Evolutionary conservation across 768 basidiomycete species (phyloP).

Genomic region (Hortiboletus campestris): DNA sequence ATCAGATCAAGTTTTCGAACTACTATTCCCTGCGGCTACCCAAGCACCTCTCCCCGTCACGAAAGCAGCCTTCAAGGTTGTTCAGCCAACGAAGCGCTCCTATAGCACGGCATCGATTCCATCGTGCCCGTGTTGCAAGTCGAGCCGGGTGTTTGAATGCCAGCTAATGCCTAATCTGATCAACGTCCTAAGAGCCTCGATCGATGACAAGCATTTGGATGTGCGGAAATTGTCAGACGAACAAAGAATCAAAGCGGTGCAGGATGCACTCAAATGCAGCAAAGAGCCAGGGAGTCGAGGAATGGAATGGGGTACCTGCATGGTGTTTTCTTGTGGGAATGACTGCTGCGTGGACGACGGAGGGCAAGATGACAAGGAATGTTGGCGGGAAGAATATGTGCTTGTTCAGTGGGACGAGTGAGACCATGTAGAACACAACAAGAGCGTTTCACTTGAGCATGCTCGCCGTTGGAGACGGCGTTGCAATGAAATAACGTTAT

Average conservation of each 20-base stretch:
- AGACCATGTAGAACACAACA: slow-evolving; percentile 9
- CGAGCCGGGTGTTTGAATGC: slow-evolving; percentile 79
- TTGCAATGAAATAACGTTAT: slow-evolving; percentile 23
- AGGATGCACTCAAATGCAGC: slow-evolving; percentile 49
- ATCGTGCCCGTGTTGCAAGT: slow-evolving; percentile 64
- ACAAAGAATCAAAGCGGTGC: slow-evolving; percentile 63
- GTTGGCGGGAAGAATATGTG: slow-evolving; percentile 76
- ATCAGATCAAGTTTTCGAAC: slow-evolving; percentile 68
- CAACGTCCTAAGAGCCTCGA: slow-evolving; percentile 54
- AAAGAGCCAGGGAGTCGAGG: slow-evolving; percentile 48
- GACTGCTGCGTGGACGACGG: slow-evolving; percentile 64
- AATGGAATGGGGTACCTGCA: slow-evolving; percentile 94
- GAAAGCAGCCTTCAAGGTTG: slow-evolving; percentile 58
- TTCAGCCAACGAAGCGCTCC: slow-evolving; percentile 40
- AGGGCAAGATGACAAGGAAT: slow-evolving; percentile 37
- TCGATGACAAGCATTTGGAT: slow-evolving; percentile 20
- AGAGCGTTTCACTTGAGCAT: neutral
- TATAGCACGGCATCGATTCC: slow-evolving; percentile 60
- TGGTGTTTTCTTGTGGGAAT: slow-evolving; percentile 83
- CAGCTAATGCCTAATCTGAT: slow-evolving; percentile 96
- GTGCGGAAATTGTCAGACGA: slow-evolving; percentile 54
- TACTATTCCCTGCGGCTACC: slow-evolving; percentile 66
- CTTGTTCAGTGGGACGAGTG: slow-evolving; percentile 74
- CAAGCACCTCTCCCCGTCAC: slow-evolving; percentile 51
- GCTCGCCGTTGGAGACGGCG: neutral